These are phyloP conservation scores for Parachaetomium inaequale DNA, from an alignment of 495 filamentous ascomycete species.

Conservation along the genomic window DNA sequence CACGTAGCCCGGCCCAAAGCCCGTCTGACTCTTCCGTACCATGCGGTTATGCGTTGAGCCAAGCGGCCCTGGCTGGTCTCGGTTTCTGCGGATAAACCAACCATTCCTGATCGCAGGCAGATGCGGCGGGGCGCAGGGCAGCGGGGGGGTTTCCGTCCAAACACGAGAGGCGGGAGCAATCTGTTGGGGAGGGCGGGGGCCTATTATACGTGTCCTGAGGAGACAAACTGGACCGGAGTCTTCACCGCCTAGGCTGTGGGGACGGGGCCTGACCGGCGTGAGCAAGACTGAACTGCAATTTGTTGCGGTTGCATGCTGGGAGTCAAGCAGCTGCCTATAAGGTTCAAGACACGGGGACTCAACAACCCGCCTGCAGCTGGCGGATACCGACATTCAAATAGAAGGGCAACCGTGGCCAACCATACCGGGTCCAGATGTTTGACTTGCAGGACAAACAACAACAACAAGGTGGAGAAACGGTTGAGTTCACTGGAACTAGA, in stretches of 20 bases:
- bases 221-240: not conserved
- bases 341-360: not conserved
- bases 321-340: not conserved
- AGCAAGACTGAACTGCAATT: not conserved
- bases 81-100: not conserved
- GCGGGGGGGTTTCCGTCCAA: not conserved
- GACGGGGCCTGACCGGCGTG: not conserved
- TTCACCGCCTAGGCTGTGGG: constrained; percentile 5
- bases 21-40: not conserved
- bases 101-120: constrained; percentile 3
- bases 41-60: constrained; percentile 10
- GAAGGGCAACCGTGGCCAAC: not conserved
- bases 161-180: not conserved
- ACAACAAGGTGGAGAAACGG: not conserved
- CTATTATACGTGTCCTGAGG: constrained; percentile 10
- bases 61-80: not conserved
- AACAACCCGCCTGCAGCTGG: constrained; percentile 7
- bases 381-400: not conserved
- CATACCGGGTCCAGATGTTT: not conserved
- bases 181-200: not conserved
- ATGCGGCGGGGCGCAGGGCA: constrained; percentile 9
- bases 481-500: not conserved
- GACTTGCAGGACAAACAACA: not conserved
- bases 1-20: constrained; percentile 7
- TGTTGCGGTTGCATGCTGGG: not conserved